These are phyloP conservation scores for Mortierella sp. DNA, from an alignment of 371 early-diverging fungal species.

Conservation along the genomic window DNA sequence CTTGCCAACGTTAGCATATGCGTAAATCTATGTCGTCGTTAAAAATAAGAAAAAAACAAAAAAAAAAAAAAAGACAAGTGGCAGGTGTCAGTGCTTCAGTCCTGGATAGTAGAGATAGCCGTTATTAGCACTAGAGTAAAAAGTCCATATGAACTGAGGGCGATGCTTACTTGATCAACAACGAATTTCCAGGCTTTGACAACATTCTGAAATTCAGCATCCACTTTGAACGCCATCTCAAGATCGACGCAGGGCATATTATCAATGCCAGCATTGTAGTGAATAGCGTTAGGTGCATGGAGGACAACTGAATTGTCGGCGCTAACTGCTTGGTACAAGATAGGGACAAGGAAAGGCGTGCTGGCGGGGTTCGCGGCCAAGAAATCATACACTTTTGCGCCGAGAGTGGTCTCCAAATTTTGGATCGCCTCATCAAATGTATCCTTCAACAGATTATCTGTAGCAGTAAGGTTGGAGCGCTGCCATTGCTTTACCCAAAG, in stretches of 20 bases:
- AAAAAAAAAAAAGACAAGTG: no score
- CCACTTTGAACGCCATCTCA: conserved; percentile 53
- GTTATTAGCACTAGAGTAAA: no score
- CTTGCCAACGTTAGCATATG: conserved; percentile 15
- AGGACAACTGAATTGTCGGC: conserved; percentile 5
- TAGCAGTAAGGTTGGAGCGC: conserved; percentile 21
- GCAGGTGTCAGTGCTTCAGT: neutral
- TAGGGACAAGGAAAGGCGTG: conserved; percentile 26
- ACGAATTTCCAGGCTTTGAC: conserved; percentile 35
- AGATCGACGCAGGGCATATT: conserved; percentile 23
- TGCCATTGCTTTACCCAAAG: conserved; percentile 58
- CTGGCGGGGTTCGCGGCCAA: conserved; percentile 19
- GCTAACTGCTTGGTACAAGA: conserved; percentile 6
- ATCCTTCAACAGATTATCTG: neutral
- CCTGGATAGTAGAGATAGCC: neutral
- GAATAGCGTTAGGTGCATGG: conserved; percentile 56
- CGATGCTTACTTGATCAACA: conserved; percentile 19
- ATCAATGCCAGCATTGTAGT: conserved; percentile 51
- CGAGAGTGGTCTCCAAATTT: conserved; percentile 2
- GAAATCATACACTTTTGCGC: neutral
- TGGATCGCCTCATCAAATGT: neutral
- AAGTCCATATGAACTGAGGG: no score
- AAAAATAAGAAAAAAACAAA: no score
- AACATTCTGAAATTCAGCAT: conserved; percentile 45
- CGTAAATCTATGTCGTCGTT: conserved; percentile 24